Evolutionary conservation across 768 basidiomycete species (phyloP).

Genomic region (Lyophyllum atratum): DNA sequence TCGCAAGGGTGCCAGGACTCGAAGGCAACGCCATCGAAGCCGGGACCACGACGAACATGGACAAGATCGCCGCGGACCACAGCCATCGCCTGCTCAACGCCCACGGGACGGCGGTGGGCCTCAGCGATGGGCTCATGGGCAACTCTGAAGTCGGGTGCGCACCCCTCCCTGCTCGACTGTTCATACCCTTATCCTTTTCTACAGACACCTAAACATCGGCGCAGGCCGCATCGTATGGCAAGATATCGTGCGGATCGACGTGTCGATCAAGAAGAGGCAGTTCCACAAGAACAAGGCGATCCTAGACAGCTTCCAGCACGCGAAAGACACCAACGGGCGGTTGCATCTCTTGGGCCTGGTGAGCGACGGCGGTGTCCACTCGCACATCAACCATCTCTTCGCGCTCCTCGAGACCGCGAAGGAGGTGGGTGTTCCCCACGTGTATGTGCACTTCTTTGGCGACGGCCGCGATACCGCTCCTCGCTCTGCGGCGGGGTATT

Average conservation of each 20-base stretch:
- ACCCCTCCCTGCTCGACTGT: neutral
- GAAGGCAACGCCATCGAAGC: slow-evolving; percentile 91
- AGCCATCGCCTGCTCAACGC: slow-evolving; percentile 74
- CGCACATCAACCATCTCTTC: slow-evolving; percentile 88
- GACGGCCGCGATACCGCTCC: slow-evolving; percentile 96
- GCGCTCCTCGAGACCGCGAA: slow-evolving; percentile 92
- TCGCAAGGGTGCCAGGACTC: slow-evolving; percentile 63
- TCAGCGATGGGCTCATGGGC: slow-evolving; percentile 95
- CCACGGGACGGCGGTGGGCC: slow-evolving; percentile 89
- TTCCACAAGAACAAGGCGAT: slow-evolving; percentile 82
- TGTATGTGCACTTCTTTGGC: slow-evolving; percentile 92
- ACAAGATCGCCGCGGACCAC: slow-evolving; percentile 77
- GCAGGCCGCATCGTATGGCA: slow-evolving; percentile 97
- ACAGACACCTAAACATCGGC: slow-evolving; percentile 92
- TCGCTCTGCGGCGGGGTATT: slow-evolving; percentile 76
- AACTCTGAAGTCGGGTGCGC: slow-evolving; percentile 96
- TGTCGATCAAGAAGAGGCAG: slow-evolving; percentile 83
- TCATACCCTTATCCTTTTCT: neutral
- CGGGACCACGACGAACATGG: slow-evolving; percentile 87
- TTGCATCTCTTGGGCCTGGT: slow-evolving; percentile 90
- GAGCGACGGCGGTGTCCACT: slow-evolving; percentile 93
- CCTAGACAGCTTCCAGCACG: slow-evolving; percentile 70
- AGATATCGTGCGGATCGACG: slow-evolving; percentile 95
- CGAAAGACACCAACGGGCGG: slow-evolving; percentile 81
- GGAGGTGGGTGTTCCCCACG: slow-evolving; percentile 78